Conservation (phyloP, 2,329 filamentous ascomycete species). For the Aureobasidium subglaciale region DNA sequence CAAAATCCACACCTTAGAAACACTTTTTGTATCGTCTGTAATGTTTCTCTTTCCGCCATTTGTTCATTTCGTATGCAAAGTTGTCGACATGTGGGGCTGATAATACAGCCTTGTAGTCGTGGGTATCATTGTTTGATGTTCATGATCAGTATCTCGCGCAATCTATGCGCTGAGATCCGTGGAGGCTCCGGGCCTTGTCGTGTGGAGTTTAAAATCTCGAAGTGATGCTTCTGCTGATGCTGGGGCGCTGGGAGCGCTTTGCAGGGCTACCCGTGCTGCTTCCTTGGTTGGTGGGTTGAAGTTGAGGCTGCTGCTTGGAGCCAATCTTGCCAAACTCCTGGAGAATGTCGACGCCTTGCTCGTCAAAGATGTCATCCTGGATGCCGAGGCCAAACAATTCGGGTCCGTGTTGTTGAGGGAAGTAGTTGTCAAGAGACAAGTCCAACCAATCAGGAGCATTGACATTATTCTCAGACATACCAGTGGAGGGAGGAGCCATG, state of each 20-base stretch:
- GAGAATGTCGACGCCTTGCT: slow-evolving; percentile 61
- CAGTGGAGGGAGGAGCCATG: slow-evolving; percentile 14
- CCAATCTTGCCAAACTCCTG: slow-evolving; percentile 73
- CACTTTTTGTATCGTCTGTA: slow-evolving; percentile 6
- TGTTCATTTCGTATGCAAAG: slow-evolving; percentile 11
- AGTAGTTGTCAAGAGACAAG: slow-evolving; percentile 21
- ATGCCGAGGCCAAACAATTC: slow-evolving; percentile 51
- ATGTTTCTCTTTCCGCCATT: slow-evolving; percentile 5
- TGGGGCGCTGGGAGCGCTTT: slow-evolving; percentile 16
- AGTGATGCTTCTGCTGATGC: slow-evolving; percentile 18
- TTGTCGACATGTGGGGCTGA: not conserved
- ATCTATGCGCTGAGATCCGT: slow-evolving; percentile 1
- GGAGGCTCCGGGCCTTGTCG: not conserved
- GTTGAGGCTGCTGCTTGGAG: slow-evolving; percentile 18
- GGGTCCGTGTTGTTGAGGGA: slow-evolving; percentile 33
- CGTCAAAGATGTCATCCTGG: slow-evolving; percentile 51
- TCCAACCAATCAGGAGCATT: slow-evolving; percentile 18
- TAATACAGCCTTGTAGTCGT: slow-evolving; percentile 12
- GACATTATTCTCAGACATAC: not conserved
- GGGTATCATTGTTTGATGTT: slow-evolving; percentile 13
- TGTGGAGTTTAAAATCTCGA: slow-evolving; percentile 15
- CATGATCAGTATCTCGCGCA: slow-evolving; percentile 6
- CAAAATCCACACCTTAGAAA: slow-evolving; percentile 11
- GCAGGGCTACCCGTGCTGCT: slow-evolving; percentile 16
- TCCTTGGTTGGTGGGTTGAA: slow-evolving; percentile 1